Base-by-base conservation (phyloP, 2,329 filamentous ascomycete genomes). In the Xylaria sp. region DNA sequence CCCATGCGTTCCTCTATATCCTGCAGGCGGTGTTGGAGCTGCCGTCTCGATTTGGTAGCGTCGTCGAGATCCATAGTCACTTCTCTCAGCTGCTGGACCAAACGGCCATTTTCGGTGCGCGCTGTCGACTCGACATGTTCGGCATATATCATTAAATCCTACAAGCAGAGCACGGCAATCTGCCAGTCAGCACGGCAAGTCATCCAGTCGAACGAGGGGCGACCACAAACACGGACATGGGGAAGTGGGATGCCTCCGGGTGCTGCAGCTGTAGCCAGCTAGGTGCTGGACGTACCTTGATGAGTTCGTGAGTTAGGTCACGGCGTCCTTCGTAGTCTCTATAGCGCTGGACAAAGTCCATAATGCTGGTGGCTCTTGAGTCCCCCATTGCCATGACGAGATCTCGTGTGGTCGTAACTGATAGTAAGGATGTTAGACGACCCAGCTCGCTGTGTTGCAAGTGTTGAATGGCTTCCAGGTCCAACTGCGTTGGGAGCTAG, bases 61-160 rank as follows among this genome's bases (percentile, higher is more conserved):
- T 86, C 82, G 8, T 81, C 80, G 15, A 89, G 81, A 72, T 89
- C 87, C 69, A 88, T 81, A 61, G 83, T 80, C 41, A 80, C 76
- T 71, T 86, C 80, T 52, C 77, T 78, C 12, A 88, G 75, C 66
- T 84, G 78, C 46, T 81, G 77, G 54, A 69, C 73, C 5, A 89
- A 79, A 9, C 73, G 74, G 1, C 73, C 71, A 69, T 85, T 88
- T 73, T 89, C 84, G 44, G 80, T 74, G 25, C 79, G 80, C 3
- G 86, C 75, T 6, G 67, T 74, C 20, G 76, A 79, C 74, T 89
- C 85, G 58, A 86, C 67, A 15, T 74, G 73, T 67, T 88, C 81
- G 70, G 78, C 78, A 71, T 86, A 84, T 54, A 82, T 73, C 66
- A 87, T 76, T 37, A 87, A 78, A 69, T 87, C 85, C 85, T 87